Conservation (phyloP, 257 asterid species). For the Nicotiana tomentosiformis region DNA sequence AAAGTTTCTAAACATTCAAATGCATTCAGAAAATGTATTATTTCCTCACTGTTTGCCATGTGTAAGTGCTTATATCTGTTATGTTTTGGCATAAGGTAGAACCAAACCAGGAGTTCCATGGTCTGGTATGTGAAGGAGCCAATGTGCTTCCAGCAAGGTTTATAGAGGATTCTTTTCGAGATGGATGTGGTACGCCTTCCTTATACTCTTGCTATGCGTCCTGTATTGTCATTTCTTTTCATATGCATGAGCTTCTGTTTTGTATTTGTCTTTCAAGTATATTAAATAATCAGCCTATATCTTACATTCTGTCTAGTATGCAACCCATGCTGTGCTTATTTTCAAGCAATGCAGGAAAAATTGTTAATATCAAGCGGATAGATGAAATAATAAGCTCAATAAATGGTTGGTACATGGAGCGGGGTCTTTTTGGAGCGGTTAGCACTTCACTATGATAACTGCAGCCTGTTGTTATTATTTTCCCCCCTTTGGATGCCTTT, state of each 20-base stretch:
- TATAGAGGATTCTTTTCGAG: slow-evolving; percentile 89
- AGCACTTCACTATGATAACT: slow-evolving; percentile 19
- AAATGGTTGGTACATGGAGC: slow-evolving; percentile 95
- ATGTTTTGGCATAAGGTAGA: slow-evolving; percentile 83
- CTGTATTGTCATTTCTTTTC: background rate
- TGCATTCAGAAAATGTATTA: background rate
- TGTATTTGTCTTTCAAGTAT: background rate
- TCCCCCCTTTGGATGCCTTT: background rate
- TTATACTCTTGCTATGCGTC: background rate
- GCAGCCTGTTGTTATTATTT: background rate
- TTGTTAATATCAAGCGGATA: slow-evolving; percentile 77
- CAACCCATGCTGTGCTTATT: slow-evolving; percentile 31
- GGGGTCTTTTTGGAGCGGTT: slow-evolving; percentile 98
- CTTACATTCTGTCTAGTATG: slow-evolving; percentile 33
- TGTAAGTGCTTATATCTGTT: slow-evolving; percentile 22
- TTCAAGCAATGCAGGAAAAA: slow-evolving; percentile 87
- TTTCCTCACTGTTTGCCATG: background rate
- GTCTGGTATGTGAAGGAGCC: slow-evolving; percentile 98
- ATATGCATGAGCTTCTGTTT: background rate
- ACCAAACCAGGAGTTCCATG: slow-evolving; percentile 98
- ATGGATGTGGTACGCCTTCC: slow-evolving; percentile 75
- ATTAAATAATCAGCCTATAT: background rate
- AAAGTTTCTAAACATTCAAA: background rate
- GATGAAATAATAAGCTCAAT: slow-evolving; percentile 90
- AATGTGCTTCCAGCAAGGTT: slow-evolving; percentile 89